These are phyloP conservation scores for Acacia melanoxylon DNA, from an alignment of 306 rosid species.

Conservation along the genomic window DNA sequence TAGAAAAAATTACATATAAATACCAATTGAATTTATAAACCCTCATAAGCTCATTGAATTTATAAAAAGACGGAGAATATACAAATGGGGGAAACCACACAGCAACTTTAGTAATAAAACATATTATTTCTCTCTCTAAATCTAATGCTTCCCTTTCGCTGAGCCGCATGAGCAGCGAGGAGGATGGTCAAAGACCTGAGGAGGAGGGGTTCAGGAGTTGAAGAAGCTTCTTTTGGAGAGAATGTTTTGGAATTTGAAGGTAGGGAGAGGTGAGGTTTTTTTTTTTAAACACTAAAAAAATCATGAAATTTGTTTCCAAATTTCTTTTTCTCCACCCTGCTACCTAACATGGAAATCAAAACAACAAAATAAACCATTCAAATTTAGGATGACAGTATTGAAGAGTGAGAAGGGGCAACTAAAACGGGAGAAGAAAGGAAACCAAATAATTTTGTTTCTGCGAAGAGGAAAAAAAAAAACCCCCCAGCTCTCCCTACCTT, in stretches of 20 bases:
- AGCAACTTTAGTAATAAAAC: too few relatives aligned
- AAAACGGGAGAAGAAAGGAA: background rate
- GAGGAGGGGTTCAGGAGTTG: constrained; percentile 28
- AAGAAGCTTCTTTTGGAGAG: constrained; percentile 86
- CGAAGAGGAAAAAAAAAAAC: background rate
- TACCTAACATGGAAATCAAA: background rate
- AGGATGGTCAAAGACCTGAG: constrained; percentile 12
- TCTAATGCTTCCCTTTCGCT: constrained; percentile 32
- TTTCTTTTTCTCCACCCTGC: background rate
- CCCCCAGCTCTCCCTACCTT: constrained; percentile 88
- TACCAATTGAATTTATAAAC: too few relatives aligned
- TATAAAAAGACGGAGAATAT: too few relatives aligned
- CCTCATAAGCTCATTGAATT: too few relatives aligned
- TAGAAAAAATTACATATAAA: too few relatives aligned
- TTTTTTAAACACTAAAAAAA: constrained; percentile 21
- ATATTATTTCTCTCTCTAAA: background rate
- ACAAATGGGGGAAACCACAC: too few relatives aligned
- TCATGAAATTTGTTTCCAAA: constrained; percentile 1
- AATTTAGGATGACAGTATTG: background rate
- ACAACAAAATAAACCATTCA: background rate
- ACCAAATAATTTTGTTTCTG: background rate
- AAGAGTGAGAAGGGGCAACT: background rate
- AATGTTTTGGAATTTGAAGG: constrained; percentile 82
- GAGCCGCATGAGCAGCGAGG: constrained; percentile 18
- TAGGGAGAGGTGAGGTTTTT: constrained; percentile 68